Conservation (phyloP, 352 stramenopile genomes). For the Halophytophthora polymorphica region DNA sequence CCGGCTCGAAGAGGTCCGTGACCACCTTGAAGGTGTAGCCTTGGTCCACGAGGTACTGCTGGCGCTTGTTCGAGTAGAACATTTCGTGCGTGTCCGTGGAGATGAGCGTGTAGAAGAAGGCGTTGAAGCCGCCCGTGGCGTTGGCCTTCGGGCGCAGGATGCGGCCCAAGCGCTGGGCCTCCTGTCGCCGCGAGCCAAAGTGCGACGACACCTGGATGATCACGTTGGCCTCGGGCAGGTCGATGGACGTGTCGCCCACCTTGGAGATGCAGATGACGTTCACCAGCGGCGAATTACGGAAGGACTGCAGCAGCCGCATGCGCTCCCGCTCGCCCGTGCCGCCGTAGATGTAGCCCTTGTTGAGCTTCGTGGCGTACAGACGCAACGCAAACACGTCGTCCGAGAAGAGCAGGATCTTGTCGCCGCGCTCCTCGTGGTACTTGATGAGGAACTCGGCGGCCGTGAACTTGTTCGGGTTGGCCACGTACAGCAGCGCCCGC, state of each 20-base stretch:
- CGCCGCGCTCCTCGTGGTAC: slow-evolving; percentile 96
- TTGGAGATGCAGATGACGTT: slow-evolving; percentile 92
- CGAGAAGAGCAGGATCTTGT: slow-evolving; percentile 99
- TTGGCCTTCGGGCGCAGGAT: slow-evolving; percentile 98
- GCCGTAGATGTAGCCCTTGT: slow-evolving; percentile 95
- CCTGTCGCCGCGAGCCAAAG: slow-evolving; percentile 98
- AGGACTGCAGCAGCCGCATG: slow-evolving; percentile 84
- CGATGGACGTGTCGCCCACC: slow-evolving; percentile 99
- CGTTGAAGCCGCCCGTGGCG: slow-evolving; percentile 97
- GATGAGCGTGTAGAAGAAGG: slow-evolving; percentile 99
- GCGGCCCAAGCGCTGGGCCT: slow-evolving; percentile 98
- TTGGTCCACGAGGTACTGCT: slow-evolving; percentile 99
- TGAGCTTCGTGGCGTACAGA: slow-evolving; percentile 91
- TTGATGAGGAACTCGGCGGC: slow-evolving; percentile 95
- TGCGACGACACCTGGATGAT: slow-evolving; percentile 99
- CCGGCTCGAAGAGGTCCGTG: slow-evolving; percentile 89
- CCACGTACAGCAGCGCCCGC: slow-evolving; percentile 97
- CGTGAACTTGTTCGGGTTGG: slow-evolving; percentile 99
- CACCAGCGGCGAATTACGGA: slow-evolving; percentile 78
- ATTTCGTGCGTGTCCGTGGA: slow-evolving; percentile 99
- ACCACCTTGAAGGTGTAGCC: slow-evolving; percentile 99
- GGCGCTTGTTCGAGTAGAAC: slow-evolving; percentile 99
- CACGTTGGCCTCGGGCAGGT: slow-evolving; percentile 99
- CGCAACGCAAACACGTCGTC: slow-evolving; percentile 97
- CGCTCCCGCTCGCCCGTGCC: slow-evolving; percentile 93